Evolutionary conservation across 805 yeast genomes (phyloP).

Genomic region (Yarrowia sp.): DNA sequence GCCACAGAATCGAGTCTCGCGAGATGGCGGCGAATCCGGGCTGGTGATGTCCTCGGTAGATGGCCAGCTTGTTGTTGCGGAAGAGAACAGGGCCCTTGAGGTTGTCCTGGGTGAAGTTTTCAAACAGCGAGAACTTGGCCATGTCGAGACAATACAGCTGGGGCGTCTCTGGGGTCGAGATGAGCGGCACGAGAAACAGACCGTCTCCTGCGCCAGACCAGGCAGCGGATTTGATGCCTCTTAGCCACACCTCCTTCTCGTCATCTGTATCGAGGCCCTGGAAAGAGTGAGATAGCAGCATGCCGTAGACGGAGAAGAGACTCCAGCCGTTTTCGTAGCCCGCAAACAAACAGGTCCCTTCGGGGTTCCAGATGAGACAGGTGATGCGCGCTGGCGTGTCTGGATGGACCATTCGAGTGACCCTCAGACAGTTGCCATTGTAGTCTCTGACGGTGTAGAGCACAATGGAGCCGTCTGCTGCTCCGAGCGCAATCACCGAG

Average conservation of each 20-base stretch:
- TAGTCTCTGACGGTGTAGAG: slow-evolving; percentile 44
- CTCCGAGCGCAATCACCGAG: slow-evolving; percentile 44
- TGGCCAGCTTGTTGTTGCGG: slow-evolving; percentile 43
- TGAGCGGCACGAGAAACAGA: slow-evolving; percentile 38
- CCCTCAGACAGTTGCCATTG: slow-evolving; percentile 35
- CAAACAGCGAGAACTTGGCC: slow-evolving; percentile 21
- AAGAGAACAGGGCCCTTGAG: slow-evolving; percentile 47
- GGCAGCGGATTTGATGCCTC: slow-evolving; percentile 35
- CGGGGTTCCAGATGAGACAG: slow-evolving; percentile 42
- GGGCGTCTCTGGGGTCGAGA: neutral
- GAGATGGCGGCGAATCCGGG: slow-evolving; percentile 43
- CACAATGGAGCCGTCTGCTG: slow-evolving; percentile 41
- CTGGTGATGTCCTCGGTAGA: slow-evolving; percentile 51
- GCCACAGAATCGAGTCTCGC: slow-evolving; percentile 49
- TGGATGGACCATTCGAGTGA: slow-evolving; percentile 38
- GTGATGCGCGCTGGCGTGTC: slow-evolving; percentile 34
- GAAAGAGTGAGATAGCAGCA: slow-evolving; percentile 45
- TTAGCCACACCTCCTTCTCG: slow-evolving; percentile 32
- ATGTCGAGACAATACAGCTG: slow-evolving; percentile 4
- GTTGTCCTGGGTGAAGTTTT: slow-evolving; percentile 34
- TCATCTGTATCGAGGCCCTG: slow-evolving; percentile 31
- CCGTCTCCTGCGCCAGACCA: slow-evolving; percentile 43
- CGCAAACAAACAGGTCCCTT: slow-evolving; percentile 39
- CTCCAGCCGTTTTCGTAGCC: slow-evolving; percentile 49
- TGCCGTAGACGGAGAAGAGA: slow-evolving; percentile 49